Evolutionary conservation across 805 yeast species (phyloP).

Genomic region (Cyberlindnera nakhonratchasimensis): DNA sequence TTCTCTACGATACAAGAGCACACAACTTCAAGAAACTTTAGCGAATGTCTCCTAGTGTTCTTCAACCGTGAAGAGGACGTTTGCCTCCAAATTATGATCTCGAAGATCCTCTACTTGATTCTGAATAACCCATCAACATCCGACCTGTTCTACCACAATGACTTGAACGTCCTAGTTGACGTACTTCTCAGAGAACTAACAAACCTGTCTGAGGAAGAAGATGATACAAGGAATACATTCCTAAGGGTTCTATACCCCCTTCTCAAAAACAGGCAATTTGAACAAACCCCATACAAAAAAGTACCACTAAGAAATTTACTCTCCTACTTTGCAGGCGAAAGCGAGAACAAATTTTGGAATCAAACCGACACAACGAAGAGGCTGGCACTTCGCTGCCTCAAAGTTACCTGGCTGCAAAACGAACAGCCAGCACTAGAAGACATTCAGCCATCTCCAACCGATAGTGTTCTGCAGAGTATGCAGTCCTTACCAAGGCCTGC

Average conservation of each 20-base stretch:
- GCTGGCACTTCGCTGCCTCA: conserved; percentile 34
- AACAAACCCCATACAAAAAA: conserved; percentile 53
- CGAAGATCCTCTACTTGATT: conserved; percentile 72
- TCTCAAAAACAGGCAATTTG: conserved; percentile 60
- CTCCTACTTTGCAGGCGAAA: conserved; percentile 38
- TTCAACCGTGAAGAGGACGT: conserved; percentile 75
- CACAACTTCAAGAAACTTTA: conserved; percentile 48
- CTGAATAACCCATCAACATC: conserved; percentile 58
- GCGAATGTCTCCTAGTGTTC: conserved; percentile 67
- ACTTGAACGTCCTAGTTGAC: conserved; percentile 77
- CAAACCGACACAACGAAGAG: conserved; percentile 38
- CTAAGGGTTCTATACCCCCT: conserved; percentile 73
- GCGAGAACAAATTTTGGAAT: conserved; percentile 33
- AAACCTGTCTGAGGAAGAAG: conserved; percentile 60
- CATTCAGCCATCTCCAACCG: conserved; percentile 3
- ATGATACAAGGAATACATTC: conserved; percentile 61
- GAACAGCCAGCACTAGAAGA: not conserved
- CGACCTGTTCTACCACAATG: conserved; percentile 76
- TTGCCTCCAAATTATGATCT: conserved; percentile 69
- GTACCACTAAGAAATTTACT: conserved; percentile 51
- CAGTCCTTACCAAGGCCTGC: conserved; percentile 5
- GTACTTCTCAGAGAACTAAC: conserved; percentile 77
- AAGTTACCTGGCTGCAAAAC: conserved; percentile 29
- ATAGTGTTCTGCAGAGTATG: not conserved
- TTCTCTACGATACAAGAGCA: conserved; percentile 49